A percentile compares a stretch with the other conserved stretches of the same genome.
Conservation (phyloP, 495 filamentous ascomycete genomes). For the Aeminium ludgeri region DNA sequence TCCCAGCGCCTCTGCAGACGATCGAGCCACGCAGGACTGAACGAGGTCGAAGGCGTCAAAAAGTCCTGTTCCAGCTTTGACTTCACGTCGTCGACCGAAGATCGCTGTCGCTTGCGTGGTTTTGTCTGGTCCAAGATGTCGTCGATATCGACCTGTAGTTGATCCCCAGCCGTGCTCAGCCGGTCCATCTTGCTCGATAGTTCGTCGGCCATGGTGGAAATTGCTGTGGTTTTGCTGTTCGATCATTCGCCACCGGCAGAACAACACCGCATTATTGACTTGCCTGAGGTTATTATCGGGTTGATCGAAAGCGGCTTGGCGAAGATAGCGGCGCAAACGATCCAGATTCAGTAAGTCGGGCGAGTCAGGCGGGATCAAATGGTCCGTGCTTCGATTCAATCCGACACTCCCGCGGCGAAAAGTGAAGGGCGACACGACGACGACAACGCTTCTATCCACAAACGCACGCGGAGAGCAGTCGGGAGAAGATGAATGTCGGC, state of each 20-base stretch:
- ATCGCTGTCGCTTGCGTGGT: conserved; percentile 41
- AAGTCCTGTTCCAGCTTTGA: conserved; percentile 59
- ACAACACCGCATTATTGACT: too few relatives aligned
- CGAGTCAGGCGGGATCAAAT: too few relatives aligned
- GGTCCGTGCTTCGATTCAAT: too few relatives aligned
- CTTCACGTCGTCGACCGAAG: conserved; percentile 41
- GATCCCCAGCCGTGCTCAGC: background rate
- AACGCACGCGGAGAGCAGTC: background rate
- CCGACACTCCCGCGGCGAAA: conserved; percentile 10
- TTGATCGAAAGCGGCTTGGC: too few relatives aligned
- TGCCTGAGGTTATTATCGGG: too few relatives aligned
- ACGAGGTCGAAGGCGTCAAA: conserved; percentile 56
- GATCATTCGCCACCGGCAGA: too few relatives aligned
- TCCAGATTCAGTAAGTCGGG: too few relatives aligned
- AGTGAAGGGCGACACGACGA: conserved; percentile 20
- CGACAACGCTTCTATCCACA: conserved; percentile 3
- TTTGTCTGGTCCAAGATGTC: conserved; percentile 35
- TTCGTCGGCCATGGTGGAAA: background rate
- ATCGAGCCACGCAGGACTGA: conserved; percentile 73
- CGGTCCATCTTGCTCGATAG: background rate
- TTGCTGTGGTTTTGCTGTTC: too few relatives aligned
- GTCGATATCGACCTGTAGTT: conserved; percentile 29
- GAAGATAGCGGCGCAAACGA: too few relatives aligned
- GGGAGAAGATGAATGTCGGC: conserved; percentile 20
- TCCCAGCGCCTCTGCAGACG: conserved; percentile 85